Evolutionary conservation across 805 yeast species (phyloP).

Genomic region (Cyberlindnera mycetangii): DNA sequence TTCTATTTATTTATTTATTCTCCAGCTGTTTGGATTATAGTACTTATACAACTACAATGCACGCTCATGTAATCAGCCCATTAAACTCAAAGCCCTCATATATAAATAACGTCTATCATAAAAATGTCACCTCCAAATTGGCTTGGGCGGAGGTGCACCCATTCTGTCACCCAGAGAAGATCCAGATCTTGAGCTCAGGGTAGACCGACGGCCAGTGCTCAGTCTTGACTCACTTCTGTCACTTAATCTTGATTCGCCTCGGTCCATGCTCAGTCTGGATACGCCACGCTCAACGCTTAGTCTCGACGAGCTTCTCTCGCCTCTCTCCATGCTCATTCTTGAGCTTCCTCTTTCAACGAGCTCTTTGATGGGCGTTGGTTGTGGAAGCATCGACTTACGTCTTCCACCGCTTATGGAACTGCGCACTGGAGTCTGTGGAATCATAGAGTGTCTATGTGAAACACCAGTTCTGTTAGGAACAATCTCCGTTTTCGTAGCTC

Average conservation of each 20-base stretch:
- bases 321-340: constrained; percentile 11
- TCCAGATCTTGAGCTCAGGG: constrained; percentile 6
- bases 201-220: constrained; percentile 6
- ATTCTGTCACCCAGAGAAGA: constrained; percentile 12
- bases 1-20: constrained; percentile 2
- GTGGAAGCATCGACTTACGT: constrained; percentile 25
- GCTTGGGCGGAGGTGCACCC: constrained; percentile 13
- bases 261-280: constrained; percentile 15
- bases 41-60: no score
- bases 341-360: constrained; percentile 19
- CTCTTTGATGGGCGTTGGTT: constrained; percentile 28
- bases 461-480: constrained; percentile 13
- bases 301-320: constrained; percentile 1
- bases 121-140: constrained; percentile 14
- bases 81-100: neutral
- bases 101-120: neutral
- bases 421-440: constrained; percentile 26
- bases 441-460: constrained; percentile 21
- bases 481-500: constrained; percentile 12
- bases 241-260: constrained; percentile 6
- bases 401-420: neutral
- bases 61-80: neutral
- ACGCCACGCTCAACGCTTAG: constrained; percentile 2
- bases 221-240: constrained; percentile 7
- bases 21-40: no score